These are phyloP conservation scores for Lentinula sp. DNA, from an alignment of 768 basidiomycete genomes.

Conservation along the genomic window DNA sequence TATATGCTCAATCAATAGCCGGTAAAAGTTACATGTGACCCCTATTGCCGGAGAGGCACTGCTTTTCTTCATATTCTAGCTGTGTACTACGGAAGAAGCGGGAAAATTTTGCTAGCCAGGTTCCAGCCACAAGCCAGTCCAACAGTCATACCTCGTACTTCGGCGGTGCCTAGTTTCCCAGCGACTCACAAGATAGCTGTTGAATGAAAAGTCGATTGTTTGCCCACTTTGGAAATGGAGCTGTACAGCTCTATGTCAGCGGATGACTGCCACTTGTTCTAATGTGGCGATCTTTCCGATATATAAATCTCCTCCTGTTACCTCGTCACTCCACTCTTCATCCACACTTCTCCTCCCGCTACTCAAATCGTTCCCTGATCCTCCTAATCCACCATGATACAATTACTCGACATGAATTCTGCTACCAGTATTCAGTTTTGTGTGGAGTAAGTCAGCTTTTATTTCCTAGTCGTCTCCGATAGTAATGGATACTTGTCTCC, in stretches of 20 bases:
- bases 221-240: not conserved
- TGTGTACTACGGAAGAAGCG: not conserved
- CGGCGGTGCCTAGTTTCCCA: not conserved
- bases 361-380: not conserved
- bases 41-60: not conserved
- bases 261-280: not conserved
- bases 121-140: not conserved
- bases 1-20: not conserved
- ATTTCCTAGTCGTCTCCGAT: not conserved
- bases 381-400: not conserved
- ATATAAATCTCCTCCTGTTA: not conserved
- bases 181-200: slow-evolving; percentile 1
- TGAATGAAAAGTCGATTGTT: not conserved
- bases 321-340: not conserved
- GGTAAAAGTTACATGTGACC: no score
- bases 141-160: not conserved
- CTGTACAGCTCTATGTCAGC: not conserved
- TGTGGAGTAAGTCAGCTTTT: not conserved
- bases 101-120: not conserved
- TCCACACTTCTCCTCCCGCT: not conserved
- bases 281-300: slow-evolving; percentile 1
- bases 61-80: not conserved
- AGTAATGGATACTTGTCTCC: not conserved
- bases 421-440: not conserved
- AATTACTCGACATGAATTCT: slow-evolving; percentile 1